Evolutionary conservation across 495 filamentous ascomycete species (phyloP).

Genomic region (Penicillium longicatenatum): DNA sequence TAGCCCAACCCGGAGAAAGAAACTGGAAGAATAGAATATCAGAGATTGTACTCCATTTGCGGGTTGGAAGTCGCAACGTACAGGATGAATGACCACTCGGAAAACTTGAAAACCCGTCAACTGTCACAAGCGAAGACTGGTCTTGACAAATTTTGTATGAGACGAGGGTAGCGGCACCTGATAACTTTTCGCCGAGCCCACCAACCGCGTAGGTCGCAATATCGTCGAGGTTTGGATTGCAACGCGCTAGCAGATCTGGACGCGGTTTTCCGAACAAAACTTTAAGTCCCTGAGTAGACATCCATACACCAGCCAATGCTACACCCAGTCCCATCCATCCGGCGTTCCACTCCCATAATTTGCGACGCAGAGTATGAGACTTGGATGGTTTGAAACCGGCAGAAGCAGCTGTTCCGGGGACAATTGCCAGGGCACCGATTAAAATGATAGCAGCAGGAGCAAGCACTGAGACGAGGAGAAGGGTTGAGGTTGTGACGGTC

Average conservation of each 20-base stretch:
- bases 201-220: conserved; percentile 48
- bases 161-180: conserved; percentile 50
- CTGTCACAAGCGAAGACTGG: conserved; percentile 35
- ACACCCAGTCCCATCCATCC: conserved; percentile 66
- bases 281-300: conserved; percentile 65
- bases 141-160: conserved; percentile 55
- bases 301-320: conserved; percentile 54
- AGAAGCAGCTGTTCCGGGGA: conserved; percentile 44
- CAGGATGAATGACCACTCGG: conserved; percentile 71
- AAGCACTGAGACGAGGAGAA: conserved; percentile 53
- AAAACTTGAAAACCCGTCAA: conserved; percentile 67
- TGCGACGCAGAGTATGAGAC: conserved; percentile 42
- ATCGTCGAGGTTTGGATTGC: conserved; percentile 54
- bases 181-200: conserved; percentile 48
- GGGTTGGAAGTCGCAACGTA: conserved; percentile 34
- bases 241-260: conserved; percentile 64
- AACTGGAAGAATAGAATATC: conserved; percentile 34
- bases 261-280: conserved; percentile 64
- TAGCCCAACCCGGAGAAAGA: conserved; percentile 66
- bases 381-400: conserved; percentile 23
- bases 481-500: conserved; percentile 53
- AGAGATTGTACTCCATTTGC: not conserved
- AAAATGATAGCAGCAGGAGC: conserved; percentile 56
- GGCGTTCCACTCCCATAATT: conserved; percentile 64
- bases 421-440: conserved; percentile 48